Evolutionary conservation across 805 yeast species (phyloP).

Genomic region (Ogataea polymorpha): DNA sequence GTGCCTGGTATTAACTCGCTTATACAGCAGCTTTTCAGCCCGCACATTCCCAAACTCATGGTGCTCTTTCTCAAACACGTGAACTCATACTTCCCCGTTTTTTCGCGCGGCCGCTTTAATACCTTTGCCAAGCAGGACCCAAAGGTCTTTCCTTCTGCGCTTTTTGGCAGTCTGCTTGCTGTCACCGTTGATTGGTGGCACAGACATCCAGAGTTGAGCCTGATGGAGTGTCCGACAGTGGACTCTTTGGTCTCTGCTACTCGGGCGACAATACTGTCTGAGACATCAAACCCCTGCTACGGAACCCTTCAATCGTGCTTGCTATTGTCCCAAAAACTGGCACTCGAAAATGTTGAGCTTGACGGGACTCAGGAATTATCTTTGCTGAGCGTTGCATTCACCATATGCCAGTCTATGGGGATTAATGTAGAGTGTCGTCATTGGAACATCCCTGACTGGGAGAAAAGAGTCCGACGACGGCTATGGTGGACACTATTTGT

Average conservation of each 20-base stretch:
- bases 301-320: slow-evolving; percentile 18
- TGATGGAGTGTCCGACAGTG: slow-evolving; percentile 11
- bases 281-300: slow-evolving; percentile 16
- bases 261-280: not conserved
- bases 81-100: slow-evolving; percentile 18
- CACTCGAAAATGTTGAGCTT: not conserved
- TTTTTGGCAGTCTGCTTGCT: slow-evolving; percentile 13
- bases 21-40: slow-evolving; percentile 7
- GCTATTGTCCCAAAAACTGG: slow-evolving; percentile 11
- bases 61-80: slow-evolving; percentile 13
- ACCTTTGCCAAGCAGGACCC: slow-evolving; percentile 15
- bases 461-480: slow-evolving; percentile 15
- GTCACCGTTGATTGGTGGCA: slow-evolving; percentile 19
- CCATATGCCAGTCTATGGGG: slow-evolving; percentile 16
- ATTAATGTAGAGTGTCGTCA: slow-evolving; percentile 12
- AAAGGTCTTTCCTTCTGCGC: slow-evolving; percentile 12
- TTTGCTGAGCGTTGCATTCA: slow-evolving; percentile 10
- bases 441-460: slow-evolving; percentile 18
- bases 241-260: slow-evolving; percentile 7
- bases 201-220: slow-evolving; percentile 10
- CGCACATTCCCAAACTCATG: slow-evolving; percentile 13
- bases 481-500: slow-evolving; percentile 19
- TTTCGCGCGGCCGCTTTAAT: slow-evolving; percentile 17
- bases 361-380: slow-evolving; percentile 13
- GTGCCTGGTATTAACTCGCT: slow-evolving; percentile 1